Conservation (phyloP, 2,329 filamentous ascomycete species). For the Verruconis gallopava region DNA sequence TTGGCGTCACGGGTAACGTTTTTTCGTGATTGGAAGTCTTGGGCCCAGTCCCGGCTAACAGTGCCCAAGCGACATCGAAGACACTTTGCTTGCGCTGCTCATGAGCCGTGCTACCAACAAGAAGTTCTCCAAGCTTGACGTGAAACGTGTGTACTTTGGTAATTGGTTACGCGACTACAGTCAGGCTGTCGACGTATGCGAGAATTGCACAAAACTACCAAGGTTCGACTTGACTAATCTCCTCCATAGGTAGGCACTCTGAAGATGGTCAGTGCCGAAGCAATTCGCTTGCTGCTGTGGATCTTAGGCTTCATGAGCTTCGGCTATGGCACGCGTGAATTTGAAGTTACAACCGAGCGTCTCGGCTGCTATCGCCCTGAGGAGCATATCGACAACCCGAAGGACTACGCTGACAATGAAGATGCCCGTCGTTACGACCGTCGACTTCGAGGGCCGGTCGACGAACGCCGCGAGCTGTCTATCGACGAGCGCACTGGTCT, state of each 20-base stretch:
- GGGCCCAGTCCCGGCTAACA: background rate
- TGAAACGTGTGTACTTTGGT: slow-evolving; percentile 87
- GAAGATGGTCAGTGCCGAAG: slow-evolving; percentile 84
- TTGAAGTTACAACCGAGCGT: slow-evolving; percentile 68
- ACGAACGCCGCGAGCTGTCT: slow-evolving; percentile 64
- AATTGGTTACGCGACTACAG: slow-evolving; percentile 43
- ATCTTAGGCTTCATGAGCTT: slow-evolving; percentile 84
- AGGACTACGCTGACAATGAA: slow-evolving; percentile 77
- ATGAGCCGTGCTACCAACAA: slow-evolving; percentile 55
- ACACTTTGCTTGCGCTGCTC: slow-evolving; percentile 64
- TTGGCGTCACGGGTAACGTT: slow-evolving; percentile 35
- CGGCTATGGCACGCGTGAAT: slow-evolving; percentile 71
- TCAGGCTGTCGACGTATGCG: slow-evolving; percentile 42
- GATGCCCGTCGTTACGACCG: slow-evolving; percentile 74
- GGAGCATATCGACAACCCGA: slow-evolving; percentile 69
- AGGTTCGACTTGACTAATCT: no score
- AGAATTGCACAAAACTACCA: background rate
- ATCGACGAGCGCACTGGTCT: slow-evolving; percentile 55
- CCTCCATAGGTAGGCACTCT: slow-evolving; percentile 72
- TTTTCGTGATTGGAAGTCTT: background rate
- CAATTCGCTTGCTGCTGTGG: slow-evolving; percentile 79
- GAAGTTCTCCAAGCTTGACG: slow-evolving; percentile 79
- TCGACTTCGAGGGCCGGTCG: slow-evolving; percentile 67
- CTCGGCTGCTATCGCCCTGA: slow-evolving; percentile 68
- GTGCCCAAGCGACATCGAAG: slow-evolving; percentile 59